These are phyloP conservation scores for Eucalyptus polybractea DNA, from an alignment of 345 rosid species.

Conservation along the genomic window DNA sequence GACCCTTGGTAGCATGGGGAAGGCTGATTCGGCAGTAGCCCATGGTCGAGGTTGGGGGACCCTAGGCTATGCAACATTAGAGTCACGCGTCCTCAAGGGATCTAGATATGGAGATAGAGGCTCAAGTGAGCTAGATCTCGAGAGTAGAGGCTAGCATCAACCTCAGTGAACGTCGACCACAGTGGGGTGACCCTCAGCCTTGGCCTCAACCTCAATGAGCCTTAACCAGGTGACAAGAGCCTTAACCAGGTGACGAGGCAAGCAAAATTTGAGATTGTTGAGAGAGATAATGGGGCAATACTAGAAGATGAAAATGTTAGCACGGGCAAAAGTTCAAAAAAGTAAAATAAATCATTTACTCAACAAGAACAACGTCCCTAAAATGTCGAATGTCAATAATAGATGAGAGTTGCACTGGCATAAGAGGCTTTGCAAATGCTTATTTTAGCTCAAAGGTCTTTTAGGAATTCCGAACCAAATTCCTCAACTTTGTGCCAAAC, in stretches of 20 bases:
- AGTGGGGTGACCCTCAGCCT: neutral
- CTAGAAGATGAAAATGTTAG: neutral
- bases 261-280: neutral
- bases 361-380: neutral
- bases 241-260: too few species aligned
- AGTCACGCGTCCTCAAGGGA: neutral
- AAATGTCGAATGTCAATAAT: neutral
- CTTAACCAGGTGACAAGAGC: neutral
- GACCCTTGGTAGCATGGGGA: neutral
- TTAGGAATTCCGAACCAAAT: neutral
- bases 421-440: neutral
- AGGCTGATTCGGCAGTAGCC: neutral
- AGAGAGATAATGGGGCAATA: neutral
- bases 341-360: neutral
- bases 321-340: neutral
- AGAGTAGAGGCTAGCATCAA: neutral
- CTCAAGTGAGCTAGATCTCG: neutral
- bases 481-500: neutral
- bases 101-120: neutral
- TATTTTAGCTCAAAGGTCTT: neutral
- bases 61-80: neutral
- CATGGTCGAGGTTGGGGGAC: fast-evolving
- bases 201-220: neutral
- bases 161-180: fast-evolving
- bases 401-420: fast-evolving